Evolutionary conservation across 2,329 filamentous ascomycete genomes (phyloP).

Genomic region (Ascochyta pisi): DNA sequence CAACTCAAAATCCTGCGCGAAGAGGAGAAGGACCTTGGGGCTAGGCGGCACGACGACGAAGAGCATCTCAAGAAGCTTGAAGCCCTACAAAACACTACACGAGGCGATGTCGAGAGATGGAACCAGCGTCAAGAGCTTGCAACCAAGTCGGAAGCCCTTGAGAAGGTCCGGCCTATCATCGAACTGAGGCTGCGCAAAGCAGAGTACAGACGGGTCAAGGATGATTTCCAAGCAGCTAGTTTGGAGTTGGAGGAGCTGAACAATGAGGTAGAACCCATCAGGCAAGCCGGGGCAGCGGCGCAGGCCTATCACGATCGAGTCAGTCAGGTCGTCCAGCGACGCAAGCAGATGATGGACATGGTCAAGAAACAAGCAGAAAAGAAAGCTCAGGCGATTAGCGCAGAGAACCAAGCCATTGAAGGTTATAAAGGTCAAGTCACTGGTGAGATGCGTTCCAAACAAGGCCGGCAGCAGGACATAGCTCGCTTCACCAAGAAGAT

Average conservation of each 20-base stretch:
- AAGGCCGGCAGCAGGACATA: conserved; percentile 44
- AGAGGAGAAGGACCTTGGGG: conserved; percentile 70
- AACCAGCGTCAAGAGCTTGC: conserved; percentile 75
- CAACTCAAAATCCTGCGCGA: conserved; percentile 74
- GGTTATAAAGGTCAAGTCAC: conserved; percentile 52
- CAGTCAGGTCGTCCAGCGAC: conserved; percentile 61
- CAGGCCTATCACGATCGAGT: conserved; percentile 69
- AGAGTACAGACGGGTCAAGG: conserved; percentile 61
- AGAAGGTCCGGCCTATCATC: conserved; percentile 70
- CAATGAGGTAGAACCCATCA: conserved; percentile 68
- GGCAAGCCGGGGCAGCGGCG: conserved; percentile 74
- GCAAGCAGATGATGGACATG: conserved; percentile 61
- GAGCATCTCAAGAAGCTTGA: conserved; percentile 73
- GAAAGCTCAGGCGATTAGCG: conserved; percentile 43
- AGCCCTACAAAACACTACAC: conserved; percentile 74
- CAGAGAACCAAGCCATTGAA: conserved; percentile 48
- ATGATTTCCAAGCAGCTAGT: conserved; percentile 61
- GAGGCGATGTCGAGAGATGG: conserved; percentile 83
- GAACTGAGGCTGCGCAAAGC: conserved; percentile 65
- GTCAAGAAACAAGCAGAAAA: conserved; percentile 62
- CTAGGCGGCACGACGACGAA: conserved; percentile 63
- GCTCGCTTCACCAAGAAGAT: conserved; percentile 58
- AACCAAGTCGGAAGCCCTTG: conserved; percentile 67
- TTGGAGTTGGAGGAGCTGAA: conserved; percentile 67
- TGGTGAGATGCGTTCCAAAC: conserved; percentile 53